Percentiles rank a stretch among this genome's conserved stretches.
Conservation (phyloP, 345 rosid species). For the Lumnitzera racemosa region DNA sequence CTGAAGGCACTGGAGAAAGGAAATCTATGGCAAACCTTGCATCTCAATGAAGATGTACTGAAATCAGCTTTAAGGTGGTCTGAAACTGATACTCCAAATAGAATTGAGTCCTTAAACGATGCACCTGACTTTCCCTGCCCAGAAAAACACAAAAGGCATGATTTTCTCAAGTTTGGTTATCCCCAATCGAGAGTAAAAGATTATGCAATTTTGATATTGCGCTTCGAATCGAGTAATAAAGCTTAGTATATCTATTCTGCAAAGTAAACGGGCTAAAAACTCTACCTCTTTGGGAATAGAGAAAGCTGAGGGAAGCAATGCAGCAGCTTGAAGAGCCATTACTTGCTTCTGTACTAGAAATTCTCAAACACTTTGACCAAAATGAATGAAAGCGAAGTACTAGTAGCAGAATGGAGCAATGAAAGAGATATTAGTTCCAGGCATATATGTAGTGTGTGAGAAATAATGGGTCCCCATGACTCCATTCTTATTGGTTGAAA, state of each 20-base stretch:
- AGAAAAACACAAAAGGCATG: background rate
- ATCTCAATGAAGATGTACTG: constrained; percentile 43
- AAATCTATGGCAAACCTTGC: constrained; percentile 36
- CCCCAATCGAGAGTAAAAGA: too few species aligned
- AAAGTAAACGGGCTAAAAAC: background rate
- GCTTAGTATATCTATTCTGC: background rate
- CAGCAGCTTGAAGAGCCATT: constrained; percentile 80
- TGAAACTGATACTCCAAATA: constrained; percentile 67
- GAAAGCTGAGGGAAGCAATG: constrained; percentile 62
- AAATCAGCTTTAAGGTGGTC: constrained; percentile 50
- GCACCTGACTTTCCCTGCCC: constrained; percentile 53
- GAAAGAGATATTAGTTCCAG: constrained; percentile 17
- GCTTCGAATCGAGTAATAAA: background rate
- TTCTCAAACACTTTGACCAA: too few species aligned
- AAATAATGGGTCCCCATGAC: background rate
- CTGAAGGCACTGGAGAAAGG: too few species aligned
- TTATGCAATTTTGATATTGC: background rate
- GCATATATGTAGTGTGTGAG: constrained; percentile 12
- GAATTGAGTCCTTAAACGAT: constrained; percentile 59
- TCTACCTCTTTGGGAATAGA: constrained; percentile 51
- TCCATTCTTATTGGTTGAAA: background rate
- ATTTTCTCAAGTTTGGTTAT: too few species aligned
- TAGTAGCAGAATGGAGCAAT: background rate
- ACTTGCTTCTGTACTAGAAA: background rate
- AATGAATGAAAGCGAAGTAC: background rate